These are phyloP conservation scores for Scolecobasidium constrictum DNA, from an alignment of 2,329 filamentous ascomycete species.

Conservation along the genomic window DNA sequence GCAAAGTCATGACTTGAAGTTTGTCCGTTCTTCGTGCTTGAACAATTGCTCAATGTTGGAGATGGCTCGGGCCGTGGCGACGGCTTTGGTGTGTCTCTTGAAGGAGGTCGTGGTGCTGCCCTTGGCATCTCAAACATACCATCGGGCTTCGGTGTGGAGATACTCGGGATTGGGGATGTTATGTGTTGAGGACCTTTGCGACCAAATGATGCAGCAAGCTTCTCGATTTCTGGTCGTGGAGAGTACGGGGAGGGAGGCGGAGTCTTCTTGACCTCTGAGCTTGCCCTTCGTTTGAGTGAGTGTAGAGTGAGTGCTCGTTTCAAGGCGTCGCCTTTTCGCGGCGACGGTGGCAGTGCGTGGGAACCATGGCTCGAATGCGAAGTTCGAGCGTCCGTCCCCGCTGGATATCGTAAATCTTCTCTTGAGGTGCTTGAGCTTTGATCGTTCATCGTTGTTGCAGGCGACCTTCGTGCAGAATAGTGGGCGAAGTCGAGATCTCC, in stretches of 20 bases:
- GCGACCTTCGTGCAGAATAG: constrained; percentile 3
- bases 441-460: background rate
- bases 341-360: background rate
- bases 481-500: background rate
- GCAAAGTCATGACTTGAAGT: background rate
- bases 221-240: background rate
- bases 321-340: background rate
- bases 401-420: background rate
- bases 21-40: background rate
- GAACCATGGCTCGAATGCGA: background rate
- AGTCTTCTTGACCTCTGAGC: background rate
- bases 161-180: background rate
- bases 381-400: background rate
- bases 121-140: background rate
- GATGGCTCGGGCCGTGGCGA: background rate
- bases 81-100: too few species aligned
- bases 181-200: background rate
- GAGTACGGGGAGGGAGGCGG: background rate
- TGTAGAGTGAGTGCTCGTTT: constrained; percentile 5
- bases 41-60: background rate
- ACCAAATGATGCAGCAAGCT: background rate
- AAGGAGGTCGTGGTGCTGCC: background rate
- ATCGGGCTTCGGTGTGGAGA: background rate
- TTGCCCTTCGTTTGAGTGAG: background rate
- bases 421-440: background rate